phyloP scores from a whole-genome alignment of 225 moss, liverwort and hornwort genomes.

The Asterella californica region DNA sequence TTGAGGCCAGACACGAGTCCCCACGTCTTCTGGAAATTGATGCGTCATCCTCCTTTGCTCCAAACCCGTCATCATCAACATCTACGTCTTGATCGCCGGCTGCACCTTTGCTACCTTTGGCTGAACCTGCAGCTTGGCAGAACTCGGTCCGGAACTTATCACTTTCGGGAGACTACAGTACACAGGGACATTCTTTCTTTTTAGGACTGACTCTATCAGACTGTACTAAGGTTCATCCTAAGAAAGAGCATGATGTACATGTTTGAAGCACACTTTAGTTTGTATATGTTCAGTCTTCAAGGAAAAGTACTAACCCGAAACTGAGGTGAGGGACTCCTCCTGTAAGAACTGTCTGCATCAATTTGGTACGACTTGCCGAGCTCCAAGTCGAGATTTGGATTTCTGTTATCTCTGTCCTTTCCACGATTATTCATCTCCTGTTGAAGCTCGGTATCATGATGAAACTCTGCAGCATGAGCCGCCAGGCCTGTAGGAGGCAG shows the following conservation, averaged over 20 bases:
- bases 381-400: slow-evolving; percentile 20
- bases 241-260: neutral
- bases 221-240: neutral
- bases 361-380: slow-evolving; percentile 20
- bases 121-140: slow-evolving; percentile 19
- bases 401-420: slow-evolving; percentile 22
- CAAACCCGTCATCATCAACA: neutral
- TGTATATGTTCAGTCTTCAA: neutral
- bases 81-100: neutral
- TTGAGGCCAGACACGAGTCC: neutral
- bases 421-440: slow-evolving; percentile 20
- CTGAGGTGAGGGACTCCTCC: slow-evolving; percentile 13
- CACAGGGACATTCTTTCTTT: neutral
- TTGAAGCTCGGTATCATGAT: slow-evolving; percentile 29
- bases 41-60: neutral
- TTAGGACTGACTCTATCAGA: no score
- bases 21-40: neutral
- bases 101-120: slow-evolving; percentile 6
- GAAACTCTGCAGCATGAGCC: slow-evolving; percentile 38
- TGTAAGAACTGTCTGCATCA: slow-evolving; percentile 15
- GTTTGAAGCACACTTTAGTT: neutral
- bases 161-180: neutral
- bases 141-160: neutral
- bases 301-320: slow-evolving; percentile 12
- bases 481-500: slow-evolving; percentile 40